phyloP scores from a whole-genome alignment of 2,329 filamentous ascomycete genomes.

The Fusarium sp. region DNA sequence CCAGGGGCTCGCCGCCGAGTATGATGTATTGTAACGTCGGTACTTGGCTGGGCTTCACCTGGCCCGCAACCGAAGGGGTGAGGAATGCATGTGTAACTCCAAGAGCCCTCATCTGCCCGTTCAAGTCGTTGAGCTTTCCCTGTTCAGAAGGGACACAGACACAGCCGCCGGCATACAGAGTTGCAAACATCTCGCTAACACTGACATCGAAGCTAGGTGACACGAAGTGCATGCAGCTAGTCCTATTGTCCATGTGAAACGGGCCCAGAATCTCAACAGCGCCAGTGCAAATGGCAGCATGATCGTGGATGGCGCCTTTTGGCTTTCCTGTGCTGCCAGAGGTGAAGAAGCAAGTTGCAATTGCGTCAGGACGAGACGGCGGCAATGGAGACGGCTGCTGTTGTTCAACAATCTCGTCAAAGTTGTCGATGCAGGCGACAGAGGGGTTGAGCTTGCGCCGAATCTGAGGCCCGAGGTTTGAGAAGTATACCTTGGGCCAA shows the following conservation, averaged over 20 bases:
- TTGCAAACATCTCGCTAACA: slow-evolving; percentile 15
- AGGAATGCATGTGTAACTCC: slow-evolving; percentile 24
- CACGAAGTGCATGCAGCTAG: slow-evolving; percentile 16
- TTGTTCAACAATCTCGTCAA: slow-evolving; percentile 15
- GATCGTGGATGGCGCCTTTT: slow-evolving; percentile 23
- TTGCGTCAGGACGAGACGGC: slow-evolving; percentile 8
- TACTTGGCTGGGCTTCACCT: slow-evolving; percentile 17
- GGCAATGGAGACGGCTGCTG: slow-evolving; percentile 2
- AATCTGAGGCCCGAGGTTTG: slow-evolving; percentile 17
- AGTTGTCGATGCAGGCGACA: slow-evolving; percentile 9
- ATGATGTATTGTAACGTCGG: slow-evolving; percentile 24
- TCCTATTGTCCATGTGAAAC: slow-evolving; percentile 19
- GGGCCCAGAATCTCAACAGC: slow-evolving; percentile 12
- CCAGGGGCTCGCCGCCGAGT: slow-evolving; percentile 23
- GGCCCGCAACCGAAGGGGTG: slow-evolving; percentile 21
- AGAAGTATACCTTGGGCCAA: slow-evolving; percentile 22
- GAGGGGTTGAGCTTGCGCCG: slow-evolving; percentile 26
- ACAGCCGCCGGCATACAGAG: slow-evolving; percentile 13
- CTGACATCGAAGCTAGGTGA: slow-evolving; percentile 24
- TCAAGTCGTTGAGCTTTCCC: slow-evolving; percentile 19
- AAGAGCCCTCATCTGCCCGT: slow-evolving; percentile 18
- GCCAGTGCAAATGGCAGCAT: slow-evolving; percentile 20
- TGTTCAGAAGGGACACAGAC: slow-evolving; percentile 24
- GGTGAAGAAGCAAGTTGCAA: slow-evolving; percentile 29
- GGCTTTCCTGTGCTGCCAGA: slow-evolving; percentile 15